Evolutionary conservation across 805 yeast species (phyloP), one percentile per base, ranked within the genome.

Genomic region (Komagataella mondaviorum): DNA sequence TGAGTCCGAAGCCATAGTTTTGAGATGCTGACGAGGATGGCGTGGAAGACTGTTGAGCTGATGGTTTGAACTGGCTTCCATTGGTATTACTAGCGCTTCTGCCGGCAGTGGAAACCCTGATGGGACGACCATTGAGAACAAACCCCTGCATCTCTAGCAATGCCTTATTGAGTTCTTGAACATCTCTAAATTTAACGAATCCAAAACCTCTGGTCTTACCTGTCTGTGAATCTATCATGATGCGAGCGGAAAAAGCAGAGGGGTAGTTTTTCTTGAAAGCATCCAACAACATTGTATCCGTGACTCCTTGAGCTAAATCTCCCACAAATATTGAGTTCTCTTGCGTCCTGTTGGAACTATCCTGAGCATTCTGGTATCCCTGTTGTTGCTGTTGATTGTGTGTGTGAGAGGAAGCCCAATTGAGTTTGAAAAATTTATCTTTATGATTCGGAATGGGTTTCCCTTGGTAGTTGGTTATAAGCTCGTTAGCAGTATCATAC

Each of bases 131-230:
- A 51, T 84, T 82, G 47, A 88, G 66, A 45, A 78, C 69, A 17
- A 73, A 73, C 3, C 96, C 95, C 65, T 85, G 90, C 95, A 88
- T 86, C 61, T 86, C 95, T 20, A 72, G 60, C 45, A 88, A 63
- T 0, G 96, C 88, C 50, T 80, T 74, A 57, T 80, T 83, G 64
- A 84, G 88, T 45, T 84, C 88, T 8, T 73, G 72, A 54, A 77
- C 81, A 53, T 75, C 74, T 43, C 72, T 60, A 62, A 89, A 88
- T 55, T 87, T 79, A n/a, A 88, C 87, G 69, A 90, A 90, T 2
- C 96, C 97, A 65, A 85, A 89, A 10, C 96, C 96, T 60, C 86
- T 81, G 6, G 91, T 78, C 49, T 73, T 73, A 30, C 83, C 83
- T 1, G 95, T 81, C 10, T 66, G 62, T 44, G 80, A 81, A 64